These are phyloP conservation scores for Quercus phellos DNA, from an alignment of 331 rosid genomes.

Conservation along the genomic window DNA sequence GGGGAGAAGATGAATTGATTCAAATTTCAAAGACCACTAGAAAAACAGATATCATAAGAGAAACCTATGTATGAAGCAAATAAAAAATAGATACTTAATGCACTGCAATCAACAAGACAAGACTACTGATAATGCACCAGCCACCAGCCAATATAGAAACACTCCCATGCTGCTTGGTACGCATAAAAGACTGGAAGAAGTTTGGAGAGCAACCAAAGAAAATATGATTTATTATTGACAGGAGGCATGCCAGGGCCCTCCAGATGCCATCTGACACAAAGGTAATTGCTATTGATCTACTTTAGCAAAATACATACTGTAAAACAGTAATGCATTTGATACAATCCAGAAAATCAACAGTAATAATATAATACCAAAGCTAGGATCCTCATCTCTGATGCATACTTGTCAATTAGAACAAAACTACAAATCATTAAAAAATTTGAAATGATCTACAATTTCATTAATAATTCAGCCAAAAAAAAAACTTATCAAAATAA, in stretches of 20 bases:
- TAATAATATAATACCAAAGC: neutral
- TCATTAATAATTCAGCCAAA: neutral
- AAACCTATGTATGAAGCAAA: neutral
- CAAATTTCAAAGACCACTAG: neutral
- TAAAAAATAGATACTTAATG: neutral
- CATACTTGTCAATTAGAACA: neutral
- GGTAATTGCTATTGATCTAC: neutral
- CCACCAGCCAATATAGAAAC: neutral
- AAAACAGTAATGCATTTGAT: neutral
- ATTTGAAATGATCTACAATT: neutral
- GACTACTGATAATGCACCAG: neutral
- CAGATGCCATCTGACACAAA: neutral
- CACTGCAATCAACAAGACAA: constrained; percentile 5
- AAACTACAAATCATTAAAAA: neutral
- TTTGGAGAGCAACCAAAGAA: neutral
- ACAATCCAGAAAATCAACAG: constrained; percentile 4
- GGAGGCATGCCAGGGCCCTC: neutral
- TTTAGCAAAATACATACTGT: constrained; percentile 1
- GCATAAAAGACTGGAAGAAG: neutral
- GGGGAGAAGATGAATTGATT: neutral
- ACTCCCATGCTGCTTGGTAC: neutral
- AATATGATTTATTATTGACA: neutral
- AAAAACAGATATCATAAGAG: too few species aligned
- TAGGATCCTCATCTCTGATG: neutral
- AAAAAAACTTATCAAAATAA: neutral